These are phyloP conservation scores for Mycena olivaceomarginata DNA, from an alignment of 768 basidiomycete genomes.

Conservation along the genomic window DNA sequence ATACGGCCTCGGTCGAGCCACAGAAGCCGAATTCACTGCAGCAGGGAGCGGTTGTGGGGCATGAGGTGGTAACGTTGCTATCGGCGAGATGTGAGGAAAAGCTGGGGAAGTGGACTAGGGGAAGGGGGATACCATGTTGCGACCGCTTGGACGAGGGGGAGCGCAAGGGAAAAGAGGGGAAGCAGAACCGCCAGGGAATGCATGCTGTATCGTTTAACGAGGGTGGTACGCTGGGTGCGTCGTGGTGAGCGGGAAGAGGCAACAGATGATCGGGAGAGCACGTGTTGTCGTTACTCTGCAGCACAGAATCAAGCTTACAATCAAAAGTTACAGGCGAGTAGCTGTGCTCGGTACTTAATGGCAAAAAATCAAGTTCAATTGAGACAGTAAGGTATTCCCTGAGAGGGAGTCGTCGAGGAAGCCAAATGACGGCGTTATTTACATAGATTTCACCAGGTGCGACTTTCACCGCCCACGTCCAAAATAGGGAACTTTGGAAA, in stretches of 20 bases:
- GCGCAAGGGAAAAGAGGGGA: slow-evolving; percentile 36
- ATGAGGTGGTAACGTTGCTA: slow-evolving; percentile 67
- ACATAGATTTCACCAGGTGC: slow-evolving; percentile 1
- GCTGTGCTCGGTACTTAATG: background rate
- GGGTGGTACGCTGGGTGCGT: slow-evolving; percentile 43
- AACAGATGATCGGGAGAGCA: slow-evolving; percentile 25
- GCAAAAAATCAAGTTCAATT: background rate
- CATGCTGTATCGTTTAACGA: slow-evolving; percentile 39
- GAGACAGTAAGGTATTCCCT: background rate
- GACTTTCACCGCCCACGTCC: slow-evolving; percentile 24
- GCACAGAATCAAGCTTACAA: slow-evolving; percentile 18
- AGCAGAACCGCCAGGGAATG: slow-evolving; percentile 48
- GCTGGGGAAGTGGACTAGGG: background rate
- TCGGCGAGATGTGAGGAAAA: slow-evolving; percentile 16
- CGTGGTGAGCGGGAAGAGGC: slow-evolving; percentile 25
- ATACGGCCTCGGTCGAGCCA: slow-evolving; percentile 62
- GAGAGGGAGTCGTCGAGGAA: background rate
- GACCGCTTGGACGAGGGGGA: slow-evolving; percentile 43
- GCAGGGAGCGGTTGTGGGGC: slow-evolving; percentile 68
- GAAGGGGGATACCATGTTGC: slow-evolving; percentile 39
- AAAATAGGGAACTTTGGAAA: slow-evolving; percentile 32
- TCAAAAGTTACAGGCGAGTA: slow-evolving; percentile 9
- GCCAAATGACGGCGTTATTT: background rate
- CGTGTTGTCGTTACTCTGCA: slow-evolving; percentile 19
- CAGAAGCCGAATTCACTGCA: slow-evolving; percentile 79